A percentile compares a stretch with the other conserved stretches of the same genome.
Evolutionary conservation across 106 monocot genomes (phyloP).

Genomic region (Phalaenopsis equestris): DNA sequence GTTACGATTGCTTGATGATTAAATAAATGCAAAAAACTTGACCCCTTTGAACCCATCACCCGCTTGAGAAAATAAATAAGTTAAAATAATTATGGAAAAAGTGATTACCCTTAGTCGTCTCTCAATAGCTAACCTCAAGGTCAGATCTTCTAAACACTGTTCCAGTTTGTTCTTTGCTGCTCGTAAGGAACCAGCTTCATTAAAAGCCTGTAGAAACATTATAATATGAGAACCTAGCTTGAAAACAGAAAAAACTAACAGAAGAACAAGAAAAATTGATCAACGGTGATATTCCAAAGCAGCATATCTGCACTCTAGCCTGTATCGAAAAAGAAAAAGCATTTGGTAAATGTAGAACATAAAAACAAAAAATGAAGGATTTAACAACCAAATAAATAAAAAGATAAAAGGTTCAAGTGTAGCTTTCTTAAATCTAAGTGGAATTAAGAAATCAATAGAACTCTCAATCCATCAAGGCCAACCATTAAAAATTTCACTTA

Average conservation of each 20-base stretch:
- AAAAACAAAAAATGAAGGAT: not conserved
- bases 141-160: constrained; percentile 65
- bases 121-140: constrained; percentile 60
- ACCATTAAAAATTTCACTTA: not conserved
- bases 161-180: constrained; percentile 89
- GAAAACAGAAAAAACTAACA: not conserved
- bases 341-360: not conserved
- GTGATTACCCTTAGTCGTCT: constrained; percentile 55
- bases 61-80: no score
- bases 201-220: constrained; percentile 47
- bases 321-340: not conserved
- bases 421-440: not conserved
- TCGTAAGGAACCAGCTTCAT: constrained; percentile 84
- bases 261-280: not conserved
- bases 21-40: no score
- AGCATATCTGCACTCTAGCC: not conserved
- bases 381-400: no score
- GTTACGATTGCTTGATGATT: no score
- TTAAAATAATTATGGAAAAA: not conserved
- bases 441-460: not conserved
- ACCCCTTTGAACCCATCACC: no score
- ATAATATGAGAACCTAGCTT: not conserved
- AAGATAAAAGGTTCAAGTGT: not conserved
- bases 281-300: not conserved
- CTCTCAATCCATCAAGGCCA: not conserved